Base-by-base conservation (phyloP, 1,139 yeast species). In the Blastobotrys capitulatus region DNA sequence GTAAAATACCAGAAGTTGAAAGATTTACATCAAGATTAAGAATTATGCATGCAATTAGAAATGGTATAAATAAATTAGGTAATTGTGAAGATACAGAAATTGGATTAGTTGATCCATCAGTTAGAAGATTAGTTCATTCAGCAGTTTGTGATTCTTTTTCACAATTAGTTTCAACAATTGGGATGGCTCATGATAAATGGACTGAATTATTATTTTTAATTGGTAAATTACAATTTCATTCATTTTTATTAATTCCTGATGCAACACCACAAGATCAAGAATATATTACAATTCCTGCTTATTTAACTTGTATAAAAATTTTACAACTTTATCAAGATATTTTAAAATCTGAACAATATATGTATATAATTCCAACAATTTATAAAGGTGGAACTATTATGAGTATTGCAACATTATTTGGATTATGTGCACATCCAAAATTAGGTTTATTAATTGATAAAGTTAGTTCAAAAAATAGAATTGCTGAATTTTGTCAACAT, bases 171-270 rank as follows among this genome's bases (percentile, higher is more conserved):
- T 22, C 56, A 52, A 25, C 45, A 44, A 45, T 56, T 26, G 44
- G 38, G n/a, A 26, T 26, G 15, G 12, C 38, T 19, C 31, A 38
- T n/a, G 47, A 55, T 16, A 48, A 43, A 4, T 44, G 52, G 47
- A 57, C 60, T 1, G 60, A 58, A 37, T 26, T 57, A 31, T 44
- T 51, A 18, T 57, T 52, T 19, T 42, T 57, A 19, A 29, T 49
- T 26, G 55, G 55, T 32, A 58, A 58, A 44, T 36, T 57, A 6
- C 50, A 55, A 13, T 36, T 57, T 22, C 58, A 57, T 40, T 55
- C 57, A 2, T 54, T 58, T 44, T 34, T 57, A 39, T 45, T 58
- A 6, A 41, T 51, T 3, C 59, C 60, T 6, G 60, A 57, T 34
- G 52, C 59, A 2, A 50, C 42, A 18, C 41, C 41, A 12, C 37